Evolutionary conservation across 2,329 filamentous ascomycete species (phyloP).

Genomic region (Nectriaceae sp.): DNA sequence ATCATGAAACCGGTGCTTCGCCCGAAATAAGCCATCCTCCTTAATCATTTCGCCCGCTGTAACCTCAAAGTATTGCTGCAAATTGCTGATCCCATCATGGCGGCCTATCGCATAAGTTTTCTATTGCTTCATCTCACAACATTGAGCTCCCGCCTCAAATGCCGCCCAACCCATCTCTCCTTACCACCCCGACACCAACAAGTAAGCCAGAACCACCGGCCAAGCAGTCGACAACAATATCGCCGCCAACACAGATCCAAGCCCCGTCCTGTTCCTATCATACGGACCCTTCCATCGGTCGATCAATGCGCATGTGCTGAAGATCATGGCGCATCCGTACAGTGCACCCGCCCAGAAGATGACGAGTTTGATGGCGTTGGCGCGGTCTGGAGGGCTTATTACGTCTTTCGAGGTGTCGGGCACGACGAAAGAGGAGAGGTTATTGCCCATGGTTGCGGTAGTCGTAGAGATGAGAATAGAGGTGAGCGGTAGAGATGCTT

Average conservation of each 20-base stretch:
- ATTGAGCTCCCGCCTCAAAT: too few species aligned
- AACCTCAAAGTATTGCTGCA: too few species aligned
- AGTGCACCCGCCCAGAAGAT: slow-evolving; percentile 37
- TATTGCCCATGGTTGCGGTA: slow-evolving; percentile 38
- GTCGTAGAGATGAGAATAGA: not conserved
- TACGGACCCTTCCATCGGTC: slow-evolving; percentile 44
- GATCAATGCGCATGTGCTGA: slow-evolving; percentile 42
- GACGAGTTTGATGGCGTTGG: slow-evolving; percentile 34
- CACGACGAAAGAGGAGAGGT: slow-evolving; percentile 40
- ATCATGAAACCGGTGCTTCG: too few species aligned
- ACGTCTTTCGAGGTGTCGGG: slow-evolving; percentile 39
- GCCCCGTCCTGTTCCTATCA: slow-evolving; percentile 34
- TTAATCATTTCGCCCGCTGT: too few species aligned
- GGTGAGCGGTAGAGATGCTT: not conserved
- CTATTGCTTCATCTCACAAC: too few species aligned
- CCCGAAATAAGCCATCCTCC: too few species aligned
- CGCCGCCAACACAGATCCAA: slow-evolving; percentile 32
- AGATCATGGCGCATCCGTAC: slow-evolving; percentile 44
- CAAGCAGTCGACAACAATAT: slow-evolving; percentile 36
- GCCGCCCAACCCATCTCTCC: not conserved
- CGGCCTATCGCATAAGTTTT: too few species aligned
- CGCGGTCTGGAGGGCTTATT: slow-evolving; percentile 33
- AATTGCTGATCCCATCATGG: too few species aligned
- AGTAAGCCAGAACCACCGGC: slow-evolving; percentile 39
- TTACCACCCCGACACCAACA: slow-evolving; percentile 22